Conservation (phyloP, 129 eudicot species). For the Tagetes erecta region DNA sequence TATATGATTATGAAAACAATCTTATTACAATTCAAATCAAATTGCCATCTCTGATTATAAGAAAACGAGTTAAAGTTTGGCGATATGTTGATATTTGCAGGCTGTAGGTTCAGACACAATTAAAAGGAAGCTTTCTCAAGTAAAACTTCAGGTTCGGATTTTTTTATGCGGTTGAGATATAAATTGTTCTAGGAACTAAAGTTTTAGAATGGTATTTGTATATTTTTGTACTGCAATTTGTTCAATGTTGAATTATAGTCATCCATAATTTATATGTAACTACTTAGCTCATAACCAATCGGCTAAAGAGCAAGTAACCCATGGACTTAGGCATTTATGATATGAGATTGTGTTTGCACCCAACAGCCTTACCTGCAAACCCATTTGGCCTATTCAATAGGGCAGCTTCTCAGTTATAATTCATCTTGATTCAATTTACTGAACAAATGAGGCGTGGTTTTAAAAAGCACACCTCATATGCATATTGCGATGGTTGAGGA, state of each 20-base stretch:
- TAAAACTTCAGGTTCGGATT: constrained; percentile 6
- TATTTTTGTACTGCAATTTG: neutral
- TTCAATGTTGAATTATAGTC: neutral
- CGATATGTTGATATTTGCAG: constrained; percentile 10
- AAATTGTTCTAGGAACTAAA: neutral
- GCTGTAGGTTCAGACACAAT: constrained; percentile 13
- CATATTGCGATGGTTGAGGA: neutral
- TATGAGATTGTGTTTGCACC: constrained; percentile 6
- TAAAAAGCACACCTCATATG: neutral
- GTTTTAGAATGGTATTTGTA: neutral
- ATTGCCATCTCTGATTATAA: constrained; percentile 2
- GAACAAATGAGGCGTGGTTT: neutral
- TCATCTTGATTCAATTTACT: neutral
- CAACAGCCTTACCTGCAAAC: neutral
- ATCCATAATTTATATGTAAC: neutral
- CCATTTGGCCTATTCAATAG: neutral
- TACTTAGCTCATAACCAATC: neutral
- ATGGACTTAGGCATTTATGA: neutral
- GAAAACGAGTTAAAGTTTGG: neutral
- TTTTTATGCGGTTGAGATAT: neutral
- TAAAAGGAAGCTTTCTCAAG: constrained; percentile 18
- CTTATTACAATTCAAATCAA: neutral
- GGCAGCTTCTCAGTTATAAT: neutral
- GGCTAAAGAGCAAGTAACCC: neutral
- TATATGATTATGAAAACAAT: neutral